phyloP scores from a whole-genome alignment of 108 stramenopile genomes.

The Thalassiosira profunda region DNA sequence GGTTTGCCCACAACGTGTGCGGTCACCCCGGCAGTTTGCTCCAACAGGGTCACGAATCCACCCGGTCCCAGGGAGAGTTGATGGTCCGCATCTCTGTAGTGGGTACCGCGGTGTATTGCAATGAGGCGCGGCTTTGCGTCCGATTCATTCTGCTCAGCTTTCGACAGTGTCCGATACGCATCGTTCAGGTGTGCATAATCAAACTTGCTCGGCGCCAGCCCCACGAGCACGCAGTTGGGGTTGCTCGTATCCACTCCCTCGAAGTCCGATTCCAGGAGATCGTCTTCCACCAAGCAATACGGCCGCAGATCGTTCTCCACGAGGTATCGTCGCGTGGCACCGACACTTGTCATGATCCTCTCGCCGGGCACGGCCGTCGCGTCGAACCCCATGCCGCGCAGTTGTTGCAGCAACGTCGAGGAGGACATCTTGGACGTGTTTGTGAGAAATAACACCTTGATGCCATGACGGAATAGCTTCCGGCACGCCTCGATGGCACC shows the following conservation, averaged over 20 bases:
- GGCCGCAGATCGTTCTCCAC: constrained; percentile 44
- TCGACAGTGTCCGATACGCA: constrained; percentile 63
- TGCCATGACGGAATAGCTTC: constrained; percentile 20
- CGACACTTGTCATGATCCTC: constrained; percentile 67
- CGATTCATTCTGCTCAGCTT: constrained; percentile 9
- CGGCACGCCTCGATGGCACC: constrained; percentile 63
- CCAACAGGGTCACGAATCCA: constrained; percentile 64
- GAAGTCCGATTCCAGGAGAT: constrained; percentile 45
- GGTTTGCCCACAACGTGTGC: constrained; percentile 76
- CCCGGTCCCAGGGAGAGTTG: constrained; percentile 66
- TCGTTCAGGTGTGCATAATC: constrained; percentile 65
- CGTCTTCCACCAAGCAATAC: constrained; percentile 65
- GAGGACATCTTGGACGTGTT: constrained; percentile 66
- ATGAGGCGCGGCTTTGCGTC: constrained; percentile 41
- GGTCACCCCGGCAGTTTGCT: constrained; percentile 33
- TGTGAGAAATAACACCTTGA: constrained; percentile 58
- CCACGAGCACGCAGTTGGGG: constrained; percentile 70
- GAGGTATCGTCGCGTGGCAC: constrained; percentile 54
- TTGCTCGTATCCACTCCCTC: constrained; percentile 11
- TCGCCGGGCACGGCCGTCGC: constrained; percentile 13
- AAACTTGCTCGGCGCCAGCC: constrained; percentile 67
- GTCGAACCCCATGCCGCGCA: constrained; percentile 54
- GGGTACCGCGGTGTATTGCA: constrained; percentile 66
- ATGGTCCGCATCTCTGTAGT: constrained; percentile 53
- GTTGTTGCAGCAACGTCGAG: constrained; percentile 34